Evolutionary conservation across 2,329 filamentous ascomycete genomes (phyloP).

Genomic region (Fusarium gaditjirri): DNA sequence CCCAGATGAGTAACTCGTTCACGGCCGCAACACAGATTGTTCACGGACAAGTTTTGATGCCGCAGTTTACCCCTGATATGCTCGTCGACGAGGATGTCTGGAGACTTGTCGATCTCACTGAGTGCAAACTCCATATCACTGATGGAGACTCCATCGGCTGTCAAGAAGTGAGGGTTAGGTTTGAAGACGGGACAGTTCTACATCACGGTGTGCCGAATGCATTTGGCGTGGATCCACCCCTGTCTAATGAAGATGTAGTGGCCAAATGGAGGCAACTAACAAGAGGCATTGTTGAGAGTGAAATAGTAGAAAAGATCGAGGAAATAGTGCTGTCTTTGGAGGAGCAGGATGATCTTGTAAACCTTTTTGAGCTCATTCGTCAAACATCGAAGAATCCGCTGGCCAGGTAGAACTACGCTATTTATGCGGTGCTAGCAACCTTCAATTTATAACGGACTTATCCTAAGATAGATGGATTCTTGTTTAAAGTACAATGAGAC

Average conservation of each 20-base stretch:
- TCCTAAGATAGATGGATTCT: neutral
- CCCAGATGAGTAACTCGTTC: slow-evolving; percentile 13
- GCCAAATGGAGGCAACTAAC: slow-evolving; percentile 3
- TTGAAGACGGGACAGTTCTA: neutral
- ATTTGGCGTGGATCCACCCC: neutral
- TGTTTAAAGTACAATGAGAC: neutral
- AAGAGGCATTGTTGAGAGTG: neutral
- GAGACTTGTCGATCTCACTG: neutral
- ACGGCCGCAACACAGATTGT: slow-evolving; percentile 1
- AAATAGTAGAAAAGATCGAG: neutral
- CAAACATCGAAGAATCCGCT: neutral
- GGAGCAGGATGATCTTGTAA: neutral
- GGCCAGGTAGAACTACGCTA: neutral
- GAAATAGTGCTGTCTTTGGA: neutral
- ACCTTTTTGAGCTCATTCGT: neutral
- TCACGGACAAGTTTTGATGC: slow-evolving; percentile 5
- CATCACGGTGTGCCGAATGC: neutral
- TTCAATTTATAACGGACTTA: neutral
- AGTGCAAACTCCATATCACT: neutral
- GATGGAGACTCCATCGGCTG: neutral
- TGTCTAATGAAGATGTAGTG: slow-evolving; percentile 1
- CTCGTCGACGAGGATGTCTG: neutral
- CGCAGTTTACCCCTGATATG: neutral
- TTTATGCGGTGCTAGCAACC: neutral
- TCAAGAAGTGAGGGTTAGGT: neutral